phyloP scores from a whole-genome alignment of 768 basidiomycete species.

The Amylocystis lapponica region DNA sequence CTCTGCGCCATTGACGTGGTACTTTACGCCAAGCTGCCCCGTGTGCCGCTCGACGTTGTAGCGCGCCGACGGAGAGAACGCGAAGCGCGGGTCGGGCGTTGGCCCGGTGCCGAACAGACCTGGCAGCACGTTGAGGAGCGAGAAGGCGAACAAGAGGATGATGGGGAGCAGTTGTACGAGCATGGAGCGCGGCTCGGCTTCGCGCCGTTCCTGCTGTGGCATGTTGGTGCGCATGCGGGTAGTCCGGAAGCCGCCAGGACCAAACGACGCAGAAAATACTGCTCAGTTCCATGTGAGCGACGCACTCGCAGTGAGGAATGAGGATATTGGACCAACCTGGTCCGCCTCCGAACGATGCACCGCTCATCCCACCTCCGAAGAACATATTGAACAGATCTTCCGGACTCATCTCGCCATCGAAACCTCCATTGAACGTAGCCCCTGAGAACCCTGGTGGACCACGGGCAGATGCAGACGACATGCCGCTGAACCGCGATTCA shows the following conservation, averaged over 20 bases:
- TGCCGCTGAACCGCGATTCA: conserved; percentile 72
- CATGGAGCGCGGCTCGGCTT: conserved; percentile 51
- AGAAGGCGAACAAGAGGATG: conserved; percentile 78
- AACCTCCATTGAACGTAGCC: conserved; percentile 43
- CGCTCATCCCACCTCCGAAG: conserved; percentile 74
- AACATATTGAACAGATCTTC: conserved; percentile 99
- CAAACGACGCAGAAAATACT: conserved; percentile 78
- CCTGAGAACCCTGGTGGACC: conserved; percentile 44
- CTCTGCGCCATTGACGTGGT: conserved; percentile 78
- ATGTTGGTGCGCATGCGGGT: conserved; percentile 48
- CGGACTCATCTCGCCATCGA: conserved; percentile 85
- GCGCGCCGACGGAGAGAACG: conserved; percentile 55
- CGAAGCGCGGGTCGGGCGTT: conserved; percentile 74
- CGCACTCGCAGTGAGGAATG: too few species aligned
- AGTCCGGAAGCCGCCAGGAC: conserved; percentile 76
- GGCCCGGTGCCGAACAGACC: conserved; percentile 61
- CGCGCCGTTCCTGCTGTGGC: conserved; percentile 28
- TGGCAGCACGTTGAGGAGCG: conserved; percentile 76
- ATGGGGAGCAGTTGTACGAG: conserved; percentile 80
- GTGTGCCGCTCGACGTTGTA: conserved; percentile 74
- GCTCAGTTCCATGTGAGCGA: conserved; percentile 11
- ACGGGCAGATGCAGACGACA: conserved; percentile 42
- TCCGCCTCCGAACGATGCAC: conserved; percentile 42
- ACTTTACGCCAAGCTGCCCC: conserved; percentile 60
- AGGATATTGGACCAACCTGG: conserved; percentile 12